phyloP scores from a whole-genome alignment of 306 rosid species.

The Quercus aquifolioides region DNA sequence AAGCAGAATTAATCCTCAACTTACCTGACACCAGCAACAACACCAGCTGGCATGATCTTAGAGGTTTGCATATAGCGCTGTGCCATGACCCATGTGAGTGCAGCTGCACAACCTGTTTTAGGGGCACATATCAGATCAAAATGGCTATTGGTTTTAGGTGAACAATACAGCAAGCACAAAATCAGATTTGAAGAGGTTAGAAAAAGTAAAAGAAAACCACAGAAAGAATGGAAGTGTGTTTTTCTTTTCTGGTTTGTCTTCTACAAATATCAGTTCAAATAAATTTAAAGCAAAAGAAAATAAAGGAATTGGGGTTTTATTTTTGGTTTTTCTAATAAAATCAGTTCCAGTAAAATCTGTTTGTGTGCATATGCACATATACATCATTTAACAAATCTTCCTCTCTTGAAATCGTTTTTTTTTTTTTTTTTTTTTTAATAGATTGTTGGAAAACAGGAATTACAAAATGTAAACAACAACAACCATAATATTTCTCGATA shows the following conservation, averaged over 20 bases:
- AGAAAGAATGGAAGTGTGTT: background rate
- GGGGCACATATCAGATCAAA: slow-evolving; percentile 9
- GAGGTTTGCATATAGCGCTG: slow-evolving; percentile 70
- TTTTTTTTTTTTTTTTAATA: too few relatives aligned
- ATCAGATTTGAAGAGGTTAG: too few relatives aligned
- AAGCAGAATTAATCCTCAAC: background rate
- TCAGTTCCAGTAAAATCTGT: background rate
- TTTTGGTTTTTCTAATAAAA: background rate
- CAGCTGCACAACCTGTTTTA: slow-evolving; percentile 58
- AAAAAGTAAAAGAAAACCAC: background rate
- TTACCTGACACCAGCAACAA: slow-evolving; percentile 85
- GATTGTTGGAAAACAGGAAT: too few relatives aligned
- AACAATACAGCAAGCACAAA: background rate
- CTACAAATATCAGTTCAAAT: background rate
- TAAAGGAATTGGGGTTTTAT: background rate
- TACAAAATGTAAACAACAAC: too few relatives aligned
- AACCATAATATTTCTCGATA: too few relatives aligned
- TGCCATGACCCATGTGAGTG: slow-evolving; percentile 73
- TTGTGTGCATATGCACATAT: background rate
- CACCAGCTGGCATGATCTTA: slow-evolving; percentile 87
- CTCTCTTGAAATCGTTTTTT: too few relatives aligned
- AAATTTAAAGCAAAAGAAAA: background rate
- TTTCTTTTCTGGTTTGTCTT: background rate
- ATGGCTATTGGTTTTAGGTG: background rate
- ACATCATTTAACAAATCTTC: too few relatives aligned